phyloP scores from a whole-genome alignment of 108 stramenopile species.

The Cyclotella choctawhatcheeana region DNA sequence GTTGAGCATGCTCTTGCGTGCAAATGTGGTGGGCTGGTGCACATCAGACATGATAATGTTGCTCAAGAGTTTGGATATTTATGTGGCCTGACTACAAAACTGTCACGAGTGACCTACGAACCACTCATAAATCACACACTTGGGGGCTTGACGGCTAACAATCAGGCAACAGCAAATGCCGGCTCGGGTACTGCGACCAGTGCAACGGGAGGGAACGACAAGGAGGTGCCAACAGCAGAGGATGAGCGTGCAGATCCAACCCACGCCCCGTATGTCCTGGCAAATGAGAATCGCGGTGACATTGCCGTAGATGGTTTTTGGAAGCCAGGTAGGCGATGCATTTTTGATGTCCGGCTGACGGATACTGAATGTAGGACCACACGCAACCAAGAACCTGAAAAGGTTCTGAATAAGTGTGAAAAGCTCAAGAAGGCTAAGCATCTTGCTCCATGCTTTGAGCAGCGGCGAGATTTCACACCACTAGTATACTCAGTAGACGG shows the following conservation, averaged over 20 bases:
- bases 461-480: slow-evolving; percentile 36
- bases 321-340: slow-evolving; percentile 16
- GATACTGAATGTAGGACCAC: slow-evolving; percentile 39
- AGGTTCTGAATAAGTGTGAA: slow-evolving; percentile 20
- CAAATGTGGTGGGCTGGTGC: slow-evolving; percentile 27
- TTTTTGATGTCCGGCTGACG: slow-evolving; percentile 49
- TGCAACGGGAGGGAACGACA: neutral
- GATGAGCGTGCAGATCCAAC: neutral
- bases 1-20: slow-evolving; percentile 34
- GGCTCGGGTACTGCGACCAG: neutral
- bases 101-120: slow-evolving; percentile 18
- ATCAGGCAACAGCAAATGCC: neutral
- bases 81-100: neutral
- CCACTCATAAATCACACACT: slow-evolving; percentile 22
- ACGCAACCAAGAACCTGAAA: slow-evolving; percentile 6
- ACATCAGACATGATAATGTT: slow-evolving; percentile 29
- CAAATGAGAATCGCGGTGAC: slow-evolving; percentile 34
- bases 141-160: neutral
- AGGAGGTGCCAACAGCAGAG: neutral
- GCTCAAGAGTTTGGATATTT: slow-evolving; percentile 22
- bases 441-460: slow-evolving; percentile 18
- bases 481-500: slow-evolving; percentile 50
- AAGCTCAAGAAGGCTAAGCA: slow-evolving; percentile 46
- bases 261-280: neutral
- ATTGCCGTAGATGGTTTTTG: slow-evolving; percentile 37